phyloP scores from a whole-genome alignment of 495 filamentous ascomycete species.

The Trichoderma orchidacearum region DNA sequence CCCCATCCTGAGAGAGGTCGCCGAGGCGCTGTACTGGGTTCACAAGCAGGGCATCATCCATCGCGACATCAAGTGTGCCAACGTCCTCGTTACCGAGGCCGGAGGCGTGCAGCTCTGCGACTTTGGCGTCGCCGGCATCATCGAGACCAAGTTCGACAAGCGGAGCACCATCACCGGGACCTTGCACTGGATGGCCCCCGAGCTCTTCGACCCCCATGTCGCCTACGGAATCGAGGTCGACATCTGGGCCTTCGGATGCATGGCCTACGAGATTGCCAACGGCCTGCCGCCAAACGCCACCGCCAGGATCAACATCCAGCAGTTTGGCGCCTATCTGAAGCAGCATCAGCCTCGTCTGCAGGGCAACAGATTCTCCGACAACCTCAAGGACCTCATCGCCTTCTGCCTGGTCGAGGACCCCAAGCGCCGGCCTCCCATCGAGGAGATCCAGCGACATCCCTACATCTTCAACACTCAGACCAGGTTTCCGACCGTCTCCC shows the following conservation, averaged over 20 bases:
- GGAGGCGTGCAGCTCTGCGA: slow-evolving; percentile 85
- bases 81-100: slow-evolving; percentile 79
- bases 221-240: slow-evolving; percentile 64
- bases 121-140: slow-evolving; percentile 82
- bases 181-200: slow-evolving; percentile 96
- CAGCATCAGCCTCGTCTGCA: slow-evolving; percentile 56
- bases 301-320: slow-evolving; percentile 30
- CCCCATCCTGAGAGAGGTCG: slow-evolving; percentile 79
- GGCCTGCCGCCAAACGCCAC: slow-evolving; percentile 65
- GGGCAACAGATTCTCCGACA: slow-evolving; percentile 57
- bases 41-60: slow-evolving; percentile 91
- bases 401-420: slow-evolving; percentile 71
- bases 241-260: slow-evolving; percentile 91
- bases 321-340: slow-evolving; percentile 49
- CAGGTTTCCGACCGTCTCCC: slow-evolving; percentile 57
- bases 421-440: slow-evolving; percentile 54
- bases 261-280: slow-evolving; percentile 82
- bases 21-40: slow-evolving; percentile 70
- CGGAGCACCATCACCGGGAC: slow-evolving; percentile 88
- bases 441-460: slow-evolving; percentile 46
- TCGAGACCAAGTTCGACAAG: slow-evolving; percentile 75
- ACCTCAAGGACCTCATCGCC: slow-evolving; percentile 64
- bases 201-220: slow-evolving; percentile 49
- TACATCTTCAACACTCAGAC: slow-evolving; percentile 48
- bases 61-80: slow-evolving; percentile 91